phyloP scores from a whole-genome alignment of 2,329 filamentous ascomycete genomes.

The Leptographium flavum region DNA sequence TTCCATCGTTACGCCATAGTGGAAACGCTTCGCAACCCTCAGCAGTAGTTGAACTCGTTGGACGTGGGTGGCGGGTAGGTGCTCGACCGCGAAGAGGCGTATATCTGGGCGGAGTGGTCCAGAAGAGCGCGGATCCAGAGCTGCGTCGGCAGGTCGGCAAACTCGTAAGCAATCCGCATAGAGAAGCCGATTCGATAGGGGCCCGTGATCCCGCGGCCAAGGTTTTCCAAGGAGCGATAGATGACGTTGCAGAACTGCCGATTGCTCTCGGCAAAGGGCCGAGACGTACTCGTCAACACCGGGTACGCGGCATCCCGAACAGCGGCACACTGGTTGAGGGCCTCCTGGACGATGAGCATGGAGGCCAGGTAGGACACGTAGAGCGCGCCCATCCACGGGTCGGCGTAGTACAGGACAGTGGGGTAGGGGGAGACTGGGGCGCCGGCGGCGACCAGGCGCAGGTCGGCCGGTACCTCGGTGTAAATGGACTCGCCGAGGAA shows the following conservation, averaged over 20 bases:
- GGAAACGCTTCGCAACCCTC: neutral
- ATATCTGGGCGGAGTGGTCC: slow-evolving; percentile 17
- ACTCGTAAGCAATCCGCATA: slow-evolving; percentile 24
- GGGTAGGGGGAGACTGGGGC: slow-evolving; percentile 20
- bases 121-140: slow-evolving; percentile 20
- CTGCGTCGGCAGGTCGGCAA: slow-evolving; percentile 20
- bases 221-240: slow-evolving; percentile 22
- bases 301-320: neutral
- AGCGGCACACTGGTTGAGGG: slow-evolving; percentile 18
- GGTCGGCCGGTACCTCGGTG: slow-evolving; percentile 11
- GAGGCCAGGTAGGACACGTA: slow-evolving; percentile 24
- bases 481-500: slow-evolving; percentile 1
- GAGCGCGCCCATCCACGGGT: slow-evolving; percentile 21
- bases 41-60: slow-evolving; percentile 7
- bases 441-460: slow-evolving; percentile 15
- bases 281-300: neutral
- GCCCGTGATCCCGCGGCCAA: slow-evolving; percentile 23
- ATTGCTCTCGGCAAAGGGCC: slow-evolving; percentile 14
- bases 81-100: slow-evolving; percentile 17
- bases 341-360: slow-evolving; percentile 25
- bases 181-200: slow-evolving; percentile 23
- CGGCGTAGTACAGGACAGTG: slow-evolving; percentile 18
- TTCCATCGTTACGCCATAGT: too few relatives aligned
- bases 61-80: slow-evolving; percentile 4
- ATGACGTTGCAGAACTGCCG: slow-evolving; percentile 18